These are phyloP conservation scores for Conticribra guillardii DNA, from an alignment of 108 stramenopile genomes.

Conservation along the genomic window DNA sequence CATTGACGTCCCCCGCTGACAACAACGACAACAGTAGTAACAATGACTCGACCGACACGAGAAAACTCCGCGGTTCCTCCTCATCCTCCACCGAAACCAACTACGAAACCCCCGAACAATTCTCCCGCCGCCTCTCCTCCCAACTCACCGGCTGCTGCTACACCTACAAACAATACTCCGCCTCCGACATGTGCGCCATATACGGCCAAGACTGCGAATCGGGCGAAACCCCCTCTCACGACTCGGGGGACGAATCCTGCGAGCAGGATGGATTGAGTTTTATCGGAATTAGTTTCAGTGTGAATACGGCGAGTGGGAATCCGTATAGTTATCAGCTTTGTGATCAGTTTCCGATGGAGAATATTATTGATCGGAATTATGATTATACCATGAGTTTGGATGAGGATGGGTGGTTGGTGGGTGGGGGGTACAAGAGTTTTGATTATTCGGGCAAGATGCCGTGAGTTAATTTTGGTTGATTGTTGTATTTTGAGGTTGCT, in stretches of 20 bases:
- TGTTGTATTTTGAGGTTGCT: conserved; percentile 67
- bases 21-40: conserved; percentile 1
- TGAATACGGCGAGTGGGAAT: conserved; percentile 82
- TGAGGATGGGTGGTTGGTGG: conserved; percentile 92
- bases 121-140: conserved; percentile 34
- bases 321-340: conserved; percentile 88
- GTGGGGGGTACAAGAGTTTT: conserved; percentile 91
- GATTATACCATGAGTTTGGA: conserved; percentile 92
- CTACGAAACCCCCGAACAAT: conserved; percentile 12
- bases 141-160: conserved; percentile 83
- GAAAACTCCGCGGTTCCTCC: background rate
- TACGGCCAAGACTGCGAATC: conserved; percentile 73
- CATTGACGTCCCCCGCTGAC: background rate
- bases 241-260: conserved; percentile 78
- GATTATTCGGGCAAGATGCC: conserved; percentile 95
- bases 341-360: conserved; percentile 92
- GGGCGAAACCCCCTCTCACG: conserved; percentile 77
- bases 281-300: conserved; percentile 84
- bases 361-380: conserved; percentile 89
- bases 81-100: too few relatives aligned
- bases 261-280: conserved; percentile 79
- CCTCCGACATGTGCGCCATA: conserved; percentile 60
- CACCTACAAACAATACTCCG: conserved; percentile 58
- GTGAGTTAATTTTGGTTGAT: conserved; percentile 64
- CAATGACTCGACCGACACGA: too few relatives aligned